Evolutionary conservation across 495 filamentous ascomycete genomes (phyloP).

Genomic region (Hyaloscypha bicolor): DNA sequence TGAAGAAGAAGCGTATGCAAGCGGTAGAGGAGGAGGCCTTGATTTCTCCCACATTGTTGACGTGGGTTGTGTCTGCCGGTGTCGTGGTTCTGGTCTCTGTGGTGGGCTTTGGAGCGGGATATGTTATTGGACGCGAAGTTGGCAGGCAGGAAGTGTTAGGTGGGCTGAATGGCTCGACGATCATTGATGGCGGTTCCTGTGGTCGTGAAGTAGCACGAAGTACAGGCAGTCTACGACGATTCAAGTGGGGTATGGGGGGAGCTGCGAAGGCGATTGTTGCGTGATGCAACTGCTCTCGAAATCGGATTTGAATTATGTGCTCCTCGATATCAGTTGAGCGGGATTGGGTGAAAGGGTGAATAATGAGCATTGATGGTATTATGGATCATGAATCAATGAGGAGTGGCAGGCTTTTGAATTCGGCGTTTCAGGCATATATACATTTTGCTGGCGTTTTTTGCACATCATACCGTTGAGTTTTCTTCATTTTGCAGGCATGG

Average conservation of each 20-base stretch:
- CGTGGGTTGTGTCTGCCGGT: slow-evolving; percentile 89
- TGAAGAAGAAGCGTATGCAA: slow-evolving; percentile 56
- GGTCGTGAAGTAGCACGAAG: slow-evolving; percentile 26
- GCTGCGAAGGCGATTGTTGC: slow-evolving; percentile 26
- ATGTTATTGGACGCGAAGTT: slow-evolving; percentile 66
- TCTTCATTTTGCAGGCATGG: not conserved
- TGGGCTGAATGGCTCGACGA: slow-evolving; percentile 26
- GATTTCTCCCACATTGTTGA: slow-evolving; percentile 76
- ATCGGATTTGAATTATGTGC: not conserved
- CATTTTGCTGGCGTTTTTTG: not conserved
- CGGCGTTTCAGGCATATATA: not conserved
- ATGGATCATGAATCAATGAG: not conserved
- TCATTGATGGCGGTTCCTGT: slow-evolving; percentile 16
- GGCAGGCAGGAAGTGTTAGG: slow-evolving; percentile 28
- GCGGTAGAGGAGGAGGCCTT: slow-evolving; percentile 38
- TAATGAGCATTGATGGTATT: not conserved
- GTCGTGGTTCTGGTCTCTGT: slow-evolving; percentile 91
- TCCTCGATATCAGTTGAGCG: not conserved
- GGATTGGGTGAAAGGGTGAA: not conserved
- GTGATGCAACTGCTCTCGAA: not conserved
- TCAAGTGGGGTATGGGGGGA: slow-evolving; percentile 28
- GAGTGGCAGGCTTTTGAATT: not conserved
- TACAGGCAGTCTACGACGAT: slow-evolving; percentile 25
- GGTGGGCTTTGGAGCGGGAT: slow-evolving; percentile 91
- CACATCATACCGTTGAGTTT: not conserved